phyloP scores from a whole-genome alignment of 352 stramenopile species.

The Globisporangium spinosum region DNA sequence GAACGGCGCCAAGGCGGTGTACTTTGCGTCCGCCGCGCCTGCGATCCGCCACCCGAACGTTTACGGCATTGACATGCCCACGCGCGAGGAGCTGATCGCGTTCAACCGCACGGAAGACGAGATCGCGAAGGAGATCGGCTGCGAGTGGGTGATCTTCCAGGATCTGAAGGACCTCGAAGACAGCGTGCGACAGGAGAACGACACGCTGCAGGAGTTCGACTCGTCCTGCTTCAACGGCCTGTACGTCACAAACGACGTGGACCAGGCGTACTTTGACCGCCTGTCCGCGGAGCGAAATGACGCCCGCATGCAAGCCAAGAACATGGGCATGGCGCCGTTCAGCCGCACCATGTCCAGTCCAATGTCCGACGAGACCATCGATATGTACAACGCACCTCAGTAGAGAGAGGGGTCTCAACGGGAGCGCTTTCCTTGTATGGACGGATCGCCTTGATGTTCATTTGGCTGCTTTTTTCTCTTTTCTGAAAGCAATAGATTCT shows the following conservation, averaged over 20 bases:
- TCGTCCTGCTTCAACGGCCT: slow-evolving; percentile 96
- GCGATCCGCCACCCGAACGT: slow-evolving; percentile 99
- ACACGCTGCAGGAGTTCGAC: slow-evolving; percentile 85
- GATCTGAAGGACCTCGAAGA: slow-evolving; percentile 92
- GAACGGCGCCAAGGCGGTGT: slow-evolving; percentile 94
- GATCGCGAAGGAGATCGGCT: slow-evolving; percentile 92
- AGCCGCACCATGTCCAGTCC: slow-evolving; percentile 75
- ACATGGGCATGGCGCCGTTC: slow-evolving; percentile 72
- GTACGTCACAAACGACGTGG: slow-evolving; percentile 95
- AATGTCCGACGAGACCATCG: slow-evolving; percentile 79
- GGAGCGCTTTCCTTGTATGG: background rate
- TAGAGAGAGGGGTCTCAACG: slow-evolving; percentile 25
- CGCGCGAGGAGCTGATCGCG: slow-evolving; percentile 96
- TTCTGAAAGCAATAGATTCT: slow-evolving; percentile 7
- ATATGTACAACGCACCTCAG: slow-evolving; percentile 88
- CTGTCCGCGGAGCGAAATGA: slow-evolving; percentile 79
- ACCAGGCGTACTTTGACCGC: slow-evolving; percentile 80
- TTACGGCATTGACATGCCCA: slow-evolving; percentile 99
- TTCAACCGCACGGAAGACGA: slow-evolving; percentile 93
- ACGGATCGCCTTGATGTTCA: background rate
- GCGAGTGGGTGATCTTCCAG: slow-evolving; percentile 95
- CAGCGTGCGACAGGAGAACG: slow-evolving; percentile 74
- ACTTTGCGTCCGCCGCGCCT: slow-evolving; percentile 95
- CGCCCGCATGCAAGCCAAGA: slow-evolving; percentile 82
- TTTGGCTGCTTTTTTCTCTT: background rate